Base-by-base conservation (phyloP, 495 filamentous ascomycete species). In the Aspergillus campestris region DNA sequence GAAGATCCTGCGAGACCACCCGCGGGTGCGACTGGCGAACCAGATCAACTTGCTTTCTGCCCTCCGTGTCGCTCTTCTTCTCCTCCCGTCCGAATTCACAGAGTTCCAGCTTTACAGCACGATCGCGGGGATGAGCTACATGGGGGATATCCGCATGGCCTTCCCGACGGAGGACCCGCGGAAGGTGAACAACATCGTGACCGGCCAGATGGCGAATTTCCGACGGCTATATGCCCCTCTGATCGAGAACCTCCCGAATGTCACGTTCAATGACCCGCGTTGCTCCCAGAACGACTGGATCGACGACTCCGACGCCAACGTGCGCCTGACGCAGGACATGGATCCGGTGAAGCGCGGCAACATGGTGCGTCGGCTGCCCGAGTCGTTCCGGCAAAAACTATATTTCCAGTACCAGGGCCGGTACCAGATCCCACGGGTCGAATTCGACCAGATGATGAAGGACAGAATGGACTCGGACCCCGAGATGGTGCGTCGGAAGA, bases 381-480 rank as follows among this genome's bases (percentile, higher is more conserved):
- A 86, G 45, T 70, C 81, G 1, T 97, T 98, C 75, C 77, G 92
- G 10, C 74, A 86, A 38, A 89, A 87, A 51, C 63, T 98, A 3
- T 98, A 97, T 66, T 94, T 92, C 64, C 81, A 87, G 53, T 97
- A 94, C 55, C 92, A 96, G 63, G 75, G 82, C 51, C 90, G 94
- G 56, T 95, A 84, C 53, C 74, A 75, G 31, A 94, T 97, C 31
- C 89, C 92, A 1, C 82, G 78, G 18, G 69, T 71, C 2, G 87
- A 95, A 34, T 98, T 95, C 63, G 64, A 86, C 48, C 79, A 84
- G 59, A 90, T 98, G 84, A 80, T 96, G 60, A 78, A 86, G 47
- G 75, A 80, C 40, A 79, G 66, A 39, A 69, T 57, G 37, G 73
- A 79, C 44, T 81, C 87, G 45, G 83, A 89, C 48, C 69, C 77